These are phyloP conservation scores for Diaporthe sp. DNA, from an alignment of 2,329 filamentous ascomycete species.

Conservation along the genomic window DNA sequence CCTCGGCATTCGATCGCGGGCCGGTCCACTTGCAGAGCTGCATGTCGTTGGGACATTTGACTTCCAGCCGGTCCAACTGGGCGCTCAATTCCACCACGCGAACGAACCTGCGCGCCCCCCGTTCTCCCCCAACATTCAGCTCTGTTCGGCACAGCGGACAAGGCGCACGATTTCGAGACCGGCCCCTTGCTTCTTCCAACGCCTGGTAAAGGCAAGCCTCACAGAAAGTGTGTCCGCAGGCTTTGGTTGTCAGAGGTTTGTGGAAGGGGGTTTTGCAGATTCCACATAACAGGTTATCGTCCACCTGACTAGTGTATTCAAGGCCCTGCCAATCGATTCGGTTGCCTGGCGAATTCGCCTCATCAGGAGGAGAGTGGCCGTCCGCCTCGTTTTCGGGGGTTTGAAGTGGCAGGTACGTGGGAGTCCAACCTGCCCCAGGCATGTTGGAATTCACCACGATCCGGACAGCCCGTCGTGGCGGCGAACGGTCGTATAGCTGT, in stretches of 20 bases:
- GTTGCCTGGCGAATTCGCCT: background rate
- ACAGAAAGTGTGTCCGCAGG: conserved; percentile 77
- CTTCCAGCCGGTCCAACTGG: conserved; percentile 72
- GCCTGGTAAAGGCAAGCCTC: conserved; percentile 66
- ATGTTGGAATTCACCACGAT: too few relatives aligned
- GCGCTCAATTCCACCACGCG: conserved; percentile 54
- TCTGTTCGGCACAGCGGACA: conserved; percentile 73
- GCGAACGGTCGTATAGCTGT: background rate
- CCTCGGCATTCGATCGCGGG: conserved; percentile 67
- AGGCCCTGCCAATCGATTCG: conserved; percentile 51
- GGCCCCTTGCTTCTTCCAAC: conserved; percentile 14
- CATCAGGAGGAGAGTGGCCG: background rate
- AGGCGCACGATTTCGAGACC: conserved; percentile 55
- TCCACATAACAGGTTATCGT: conserved; percentile 54
- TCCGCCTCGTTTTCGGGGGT: background rate
- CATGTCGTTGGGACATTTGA: conserved; percentile 68
- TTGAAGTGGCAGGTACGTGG: background rate
- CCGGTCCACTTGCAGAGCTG: conserved; percentile 66
- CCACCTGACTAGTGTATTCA: conserved; percentile 51
- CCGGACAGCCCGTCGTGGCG: background rate
- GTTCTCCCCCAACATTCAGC: conserved; percentile 47
- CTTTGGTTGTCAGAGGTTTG: conserved; percentile 69
- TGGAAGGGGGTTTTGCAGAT: conserved; percentile 73
- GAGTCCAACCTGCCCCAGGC: background rate
- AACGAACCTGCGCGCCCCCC: conserved; percentile 23